Base-by-base conservation (phyloP, 768 basidiomycete genomes). In the Chalciporus chontae region DNA sequence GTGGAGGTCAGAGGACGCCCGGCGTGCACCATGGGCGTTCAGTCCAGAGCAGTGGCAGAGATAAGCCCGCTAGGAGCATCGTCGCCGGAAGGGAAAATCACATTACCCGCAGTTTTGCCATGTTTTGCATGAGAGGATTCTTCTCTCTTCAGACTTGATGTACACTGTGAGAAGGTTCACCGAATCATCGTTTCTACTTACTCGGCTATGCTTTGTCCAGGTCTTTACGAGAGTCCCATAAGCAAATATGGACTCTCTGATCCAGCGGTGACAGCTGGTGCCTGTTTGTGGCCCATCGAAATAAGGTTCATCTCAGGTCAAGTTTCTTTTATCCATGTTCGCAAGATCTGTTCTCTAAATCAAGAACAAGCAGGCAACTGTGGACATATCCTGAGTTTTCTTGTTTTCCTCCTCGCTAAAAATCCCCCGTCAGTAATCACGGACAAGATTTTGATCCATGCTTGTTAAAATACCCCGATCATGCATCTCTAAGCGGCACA, bases 261-360 rank as follows among this genome's bases (percentile, higher is more conserved):
- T 55, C 38, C 55, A 52, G 43, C 34, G 17, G 29, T 39, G 21
- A 45, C 38, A 27, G 26, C 62, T 26, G 45, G 64, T 67, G 49
- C 62, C 67, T 69, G 56, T 31, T 43, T 46, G 53, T 43, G 43
- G 43, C 47, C 52, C 52, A 45, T 48, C 39, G 44, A 62, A 56
- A 55, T 47, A 67, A 65, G 60, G 62, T 69, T 69, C 48, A 55
- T 67, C 58, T 57, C 62, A 67, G 65, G 62, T 53, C 62, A 50
- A 17, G 58, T 54, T 58, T 65, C 52, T 63, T 60, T 65, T 62
- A 52, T 59, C 60, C 59, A 52, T 32, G 45, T 57, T 55, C 38
- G 55, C 42, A 40, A 54, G 58, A 63, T 61, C 53, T 58, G 64
- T 43, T 14, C 43, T 48, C 60, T 55, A 56, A 56, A 66, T 56